Percentiles rank a stretch among this genome's conserved stretches.
phyloP scores from a whole-genome alignment of 2,329 filamentous ascomycete species.

The Aspergillus arachidicola region DNA sequence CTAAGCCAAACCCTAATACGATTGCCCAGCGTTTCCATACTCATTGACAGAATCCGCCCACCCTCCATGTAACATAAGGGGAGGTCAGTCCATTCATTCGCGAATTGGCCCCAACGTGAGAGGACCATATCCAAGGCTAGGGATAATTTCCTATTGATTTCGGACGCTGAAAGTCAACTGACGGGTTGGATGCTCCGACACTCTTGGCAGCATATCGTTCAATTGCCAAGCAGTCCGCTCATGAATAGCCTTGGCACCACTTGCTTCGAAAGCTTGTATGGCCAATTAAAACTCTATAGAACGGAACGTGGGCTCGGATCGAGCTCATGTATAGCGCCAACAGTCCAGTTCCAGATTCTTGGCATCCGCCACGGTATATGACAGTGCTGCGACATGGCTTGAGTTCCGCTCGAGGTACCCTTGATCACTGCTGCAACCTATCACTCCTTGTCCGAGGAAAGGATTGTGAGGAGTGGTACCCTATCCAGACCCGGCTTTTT shows the following conservation, averaged over 20 bases:
- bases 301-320: slow-evolving; percentile 10
- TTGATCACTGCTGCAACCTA: not conserved
- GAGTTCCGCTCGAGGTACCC: not conserved
- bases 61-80: not conserved
- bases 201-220: slow-evolving; percentile 1
- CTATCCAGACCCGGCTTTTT: not conserved
- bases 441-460: not conserved
- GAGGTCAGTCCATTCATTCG: not conserved
- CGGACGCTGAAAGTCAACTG: not conserved
- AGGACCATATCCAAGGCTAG: not conserved
- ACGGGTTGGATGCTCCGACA: not conserved
- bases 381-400: not conserved
- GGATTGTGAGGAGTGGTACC: not conserved
- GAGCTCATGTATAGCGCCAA: not conserved
- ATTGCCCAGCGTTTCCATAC: not conserved
- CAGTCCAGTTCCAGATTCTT: slow-evolving; percentile 2
- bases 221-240: slow-evolving; percentile 6
- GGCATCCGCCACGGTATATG: not conserved
- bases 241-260: not conserved
- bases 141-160: not conserved
- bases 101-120: not conserved
- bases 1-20: not conserved
- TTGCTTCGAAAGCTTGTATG: slow-evolving; percentile 4
- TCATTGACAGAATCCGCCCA: not conserved
- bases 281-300: slow-evolving; percentile 9